These are phyloP conservation scores for Fraxinus latifolia DNA, from an alignment of 305 asterid genomes.

Conservation along the genomic window DNA sequence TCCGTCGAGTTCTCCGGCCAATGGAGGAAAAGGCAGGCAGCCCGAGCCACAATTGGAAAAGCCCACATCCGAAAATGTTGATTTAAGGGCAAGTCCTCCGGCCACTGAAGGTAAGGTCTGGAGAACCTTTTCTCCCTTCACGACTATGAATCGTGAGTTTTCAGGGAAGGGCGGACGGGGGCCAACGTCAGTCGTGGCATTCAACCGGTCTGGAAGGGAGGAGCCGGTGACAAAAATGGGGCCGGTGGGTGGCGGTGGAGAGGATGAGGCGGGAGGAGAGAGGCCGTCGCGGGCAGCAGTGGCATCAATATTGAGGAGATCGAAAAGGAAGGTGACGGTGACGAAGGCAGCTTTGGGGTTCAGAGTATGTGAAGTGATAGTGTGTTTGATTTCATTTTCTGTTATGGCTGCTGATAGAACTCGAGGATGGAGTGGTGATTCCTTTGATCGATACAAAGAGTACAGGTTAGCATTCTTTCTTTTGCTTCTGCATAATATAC, in stretches of 20 bases:
- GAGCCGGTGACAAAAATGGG: slow-evolving; percentile 18
- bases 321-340: slow-evolving; percentile 38
- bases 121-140: background rate
- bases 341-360: slow-evolving; percentile 54
- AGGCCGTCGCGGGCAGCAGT: slow-evolving; percentile 27
- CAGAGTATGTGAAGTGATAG: slow-evolving; percentile 57
- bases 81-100: background rate
- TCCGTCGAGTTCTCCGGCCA: slow-evolving; percentile 17
- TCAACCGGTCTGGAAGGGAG: slow-evolving; percentile 23
- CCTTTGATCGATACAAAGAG: slow-evolving; percentile 75
- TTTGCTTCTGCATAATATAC: background rate
- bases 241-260: background rate
- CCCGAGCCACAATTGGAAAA: background rate
- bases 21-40: slow-evolving; percentile 19
- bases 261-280: slow-evolving; percentile 24
- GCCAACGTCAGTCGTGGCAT: background rate
- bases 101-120: background rate
- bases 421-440: slow-evolving; percentile 91
- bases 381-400: slow-evolving; percentile 55
- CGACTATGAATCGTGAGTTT: slow-evolving; percentile 21
- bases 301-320: slow-evolving; percentile 43
- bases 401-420: slow-evolving; percentile 83
- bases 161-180: slow-evolving; percentile 11
- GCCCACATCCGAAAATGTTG: background rate
- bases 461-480: slow-evolving; percentile 47